These are phyloP conservation scores for Psidium guajava DNA, from an alignment of 345 rosid species.

Conservation along the genomic window DNA sequence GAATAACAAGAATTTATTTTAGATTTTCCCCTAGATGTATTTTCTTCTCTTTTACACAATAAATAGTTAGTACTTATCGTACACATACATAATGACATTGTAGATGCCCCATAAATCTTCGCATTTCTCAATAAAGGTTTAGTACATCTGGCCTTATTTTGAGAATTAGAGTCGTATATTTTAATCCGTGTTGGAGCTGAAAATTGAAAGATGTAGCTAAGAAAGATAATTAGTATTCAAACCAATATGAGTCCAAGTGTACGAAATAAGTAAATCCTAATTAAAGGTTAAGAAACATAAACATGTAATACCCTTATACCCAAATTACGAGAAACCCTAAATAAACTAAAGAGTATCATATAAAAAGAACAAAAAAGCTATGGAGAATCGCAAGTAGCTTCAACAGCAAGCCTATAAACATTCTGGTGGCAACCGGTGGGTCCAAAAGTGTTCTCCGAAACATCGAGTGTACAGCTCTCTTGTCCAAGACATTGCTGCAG, in stretches of 20 bases:
- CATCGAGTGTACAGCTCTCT: conserved; percentile 7
- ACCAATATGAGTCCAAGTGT: background rate
- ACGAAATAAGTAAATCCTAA: background rate
- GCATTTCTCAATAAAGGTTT: no score
- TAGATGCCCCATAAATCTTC: background rate
- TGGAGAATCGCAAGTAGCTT: conserved; percentile 10
- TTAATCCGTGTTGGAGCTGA: background rate
- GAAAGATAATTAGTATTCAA: background rate
- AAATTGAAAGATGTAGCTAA: background rate
- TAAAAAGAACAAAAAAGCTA: background rate
- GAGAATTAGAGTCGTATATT: background rate
- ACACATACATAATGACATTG: background rate
- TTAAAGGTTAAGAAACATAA: background rate
- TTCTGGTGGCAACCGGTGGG: conserved; percentile 2
- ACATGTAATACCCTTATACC: background rate
- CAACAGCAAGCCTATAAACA: conserved; percentile 12
- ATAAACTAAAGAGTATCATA: background rate
- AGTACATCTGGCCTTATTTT: background rate
- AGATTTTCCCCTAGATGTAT: background rate
- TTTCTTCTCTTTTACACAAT: background rate
- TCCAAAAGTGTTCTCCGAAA: conserved; percentile 16
- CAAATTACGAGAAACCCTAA: background rate
- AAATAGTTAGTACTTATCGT: background rate
- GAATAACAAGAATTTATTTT: background rate
- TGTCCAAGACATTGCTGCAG: conserved; percentile 18